These are phyloP conservation scores for Pseudophaeomoniella oleicola DNA, from an alignment of 2,329 filamentous ascomycete species.

Conservation along the genomic window DNA sequence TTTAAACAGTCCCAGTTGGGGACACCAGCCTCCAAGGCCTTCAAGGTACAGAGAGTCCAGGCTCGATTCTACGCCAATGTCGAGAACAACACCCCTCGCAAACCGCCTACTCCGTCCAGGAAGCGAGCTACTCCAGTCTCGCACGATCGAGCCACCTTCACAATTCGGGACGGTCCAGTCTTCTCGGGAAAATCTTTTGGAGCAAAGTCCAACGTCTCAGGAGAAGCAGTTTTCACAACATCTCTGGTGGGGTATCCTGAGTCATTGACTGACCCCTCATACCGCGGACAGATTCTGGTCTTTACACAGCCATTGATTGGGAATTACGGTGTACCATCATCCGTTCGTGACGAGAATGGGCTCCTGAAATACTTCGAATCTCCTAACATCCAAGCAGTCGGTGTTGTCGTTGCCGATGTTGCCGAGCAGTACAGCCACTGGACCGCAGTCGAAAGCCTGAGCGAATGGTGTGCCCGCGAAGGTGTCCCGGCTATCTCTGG, in stretches of 20 bases:
- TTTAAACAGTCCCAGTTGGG: constrained; percentile 36
- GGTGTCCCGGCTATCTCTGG: constrained; percentile 92
- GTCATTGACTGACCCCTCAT: constrained; percentile 57
- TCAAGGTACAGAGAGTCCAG: constrained; percentile 1
- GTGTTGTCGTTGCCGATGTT: constrained; percentile 90
- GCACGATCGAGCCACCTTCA: constrained; percentile 76
- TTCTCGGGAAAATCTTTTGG: constrained; percentile 96
- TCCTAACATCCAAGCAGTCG: constrained; percentile 89
- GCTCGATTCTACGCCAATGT: constrained; percentile 48
- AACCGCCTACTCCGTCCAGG: constrained; percentile 42
- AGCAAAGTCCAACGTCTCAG: constrained; percentile 90
- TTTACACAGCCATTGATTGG: constrained; percentile 97
- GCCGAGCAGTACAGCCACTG: constrained; percentile 93
- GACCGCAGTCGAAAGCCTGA: constrained; percentile 90
- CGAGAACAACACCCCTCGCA: constrained; percentile 54
- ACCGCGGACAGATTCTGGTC: constrained; percentile 78
- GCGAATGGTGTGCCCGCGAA: constrained; percentile 90
- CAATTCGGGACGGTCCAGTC: constrained; percentile 88
- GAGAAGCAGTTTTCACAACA: constrained; percentile 96
- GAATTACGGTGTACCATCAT: constrained; percentile 93
- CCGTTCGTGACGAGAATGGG: constrained; percentile 69
- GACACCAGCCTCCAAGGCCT: constrained; percentile 26
- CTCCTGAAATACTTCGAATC: constrained; percentile 97
- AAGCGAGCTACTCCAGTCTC: constrained; percentile 52
- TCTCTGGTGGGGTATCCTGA: constrained; percentile 96